Base-by-base conservation (phyloP, 805 yeast genomes). In the Suhomyces emberorum region DNA sequence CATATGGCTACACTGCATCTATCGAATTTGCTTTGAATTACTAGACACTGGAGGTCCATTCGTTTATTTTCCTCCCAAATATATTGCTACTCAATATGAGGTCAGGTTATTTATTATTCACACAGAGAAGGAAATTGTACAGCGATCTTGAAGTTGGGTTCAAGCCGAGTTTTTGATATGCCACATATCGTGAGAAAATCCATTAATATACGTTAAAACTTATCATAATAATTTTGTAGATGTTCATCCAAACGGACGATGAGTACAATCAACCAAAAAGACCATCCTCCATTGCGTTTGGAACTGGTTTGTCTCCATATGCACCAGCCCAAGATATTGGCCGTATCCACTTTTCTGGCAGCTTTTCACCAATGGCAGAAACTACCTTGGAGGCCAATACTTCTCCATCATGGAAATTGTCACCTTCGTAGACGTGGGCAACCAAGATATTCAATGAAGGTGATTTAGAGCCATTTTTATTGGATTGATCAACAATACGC, bases 271-370 rank as follows among this genome's bases (percentile, higher is more conserved):
- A 81, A 22, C 83, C 79, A 48, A 73, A 89, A 21, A 89, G 59
- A 2, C 96, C 96, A 30, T 79, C 81, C 51, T 88, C 95, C 44
- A 83, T 56, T 0, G 93, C 82, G 18, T 66, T 43, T 0, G 91
- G 87, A 3, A 79, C 61, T 3, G 80, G 78, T 47, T 71, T 77
- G 40, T 72, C 77, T 1, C 98, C 98, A 51, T 89, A 89, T 0
- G 84, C 83, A 2, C 95, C 88, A 6, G 57, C 55, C 98, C 98
- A 89, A 24, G 95, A 84, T 11, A 70, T 63, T 0, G 98, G 97
- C 7, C 65, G 65, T 7, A 55, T 45, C 74, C 79, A 76, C 7
- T 30, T 24, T 12, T 47, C 43, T 28, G 32, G n/a, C 8, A 47
- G 33, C 5, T 55, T 19, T 16, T 57, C 34, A 7, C 41, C 54